A percentile compares a stretch with the other conserved stretches of the same genome.
phyloP scores from a whole-genome alignment of 305 asterid species.

The Withania somnifera region DNA sequence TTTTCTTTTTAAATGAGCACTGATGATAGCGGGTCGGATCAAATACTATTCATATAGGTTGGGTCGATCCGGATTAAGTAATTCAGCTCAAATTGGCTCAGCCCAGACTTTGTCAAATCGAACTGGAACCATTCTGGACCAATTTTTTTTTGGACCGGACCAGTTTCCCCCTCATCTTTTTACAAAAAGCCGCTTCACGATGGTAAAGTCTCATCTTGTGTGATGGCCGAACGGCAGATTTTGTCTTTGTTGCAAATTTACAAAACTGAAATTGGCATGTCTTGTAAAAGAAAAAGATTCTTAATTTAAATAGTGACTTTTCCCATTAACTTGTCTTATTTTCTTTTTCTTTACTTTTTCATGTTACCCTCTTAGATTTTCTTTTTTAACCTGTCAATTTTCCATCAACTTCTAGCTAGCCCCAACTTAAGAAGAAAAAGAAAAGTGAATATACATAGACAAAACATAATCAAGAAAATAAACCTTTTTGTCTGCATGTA shows the following conservation, averaged over 20 bases:
- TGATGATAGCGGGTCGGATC: no score
- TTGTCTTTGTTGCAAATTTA: neutral
- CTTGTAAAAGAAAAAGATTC: conserved; percentile 3
- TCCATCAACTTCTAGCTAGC: neutral
- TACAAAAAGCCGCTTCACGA: no score
- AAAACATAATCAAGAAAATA: conserved; percentile 1
- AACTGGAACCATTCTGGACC: no score
- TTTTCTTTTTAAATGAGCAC: no score
- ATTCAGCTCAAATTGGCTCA: no score
- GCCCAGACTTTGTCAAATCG: no score
- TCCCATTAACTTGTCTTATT: neutral
- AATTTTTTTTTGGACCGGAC: no score
- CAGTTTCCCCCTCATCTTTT: no score
- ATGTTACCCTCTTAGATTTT: neutral
- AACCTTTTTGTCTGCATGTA: neutral
- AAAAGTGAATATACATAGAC: neutral
- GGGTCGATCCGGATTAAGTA: no score
- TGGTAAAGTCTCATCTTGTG: no score
- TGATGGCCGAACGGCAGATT: no score
- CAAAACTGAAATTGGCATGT: neutral
- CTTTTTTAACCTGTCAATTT: neutral
- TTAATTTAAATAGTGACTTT: neutral
- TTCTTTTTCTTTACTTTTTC: neutral
- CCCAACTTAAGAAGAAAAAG: neutral
- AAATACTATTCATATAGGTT: no score